Conservation (phyloP, 1,284 basidiomycete genomes). For the Melanopsichium pennsylvanicum region DNA sequence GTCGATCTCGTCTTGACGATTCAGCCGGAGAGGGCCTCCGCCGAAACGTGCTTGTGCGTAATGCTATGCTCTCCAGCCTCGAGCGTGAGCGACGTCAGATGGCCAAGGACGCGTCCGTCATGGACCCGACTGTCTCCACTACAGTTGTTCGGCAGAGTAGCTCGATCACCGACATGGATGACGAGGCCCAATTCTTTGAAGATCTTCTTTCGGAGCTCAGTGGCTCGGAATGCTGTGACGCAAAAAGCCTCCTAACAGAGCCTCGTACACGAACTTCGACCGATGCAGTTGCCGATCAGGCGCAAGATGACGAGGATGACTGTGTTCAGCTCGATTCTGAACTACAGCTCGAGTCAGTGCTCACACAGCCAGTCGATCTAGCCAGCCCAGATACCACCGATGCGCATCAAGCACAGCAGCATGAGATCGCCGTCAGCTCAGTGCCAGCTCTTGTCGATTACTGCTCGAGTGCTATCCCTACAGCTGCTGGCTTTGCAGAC, state of each 20-base stretch:
- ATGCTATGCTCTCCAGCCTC: conserved; percentile 49
- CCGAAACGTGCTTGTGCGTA: conserved; percentile 42
- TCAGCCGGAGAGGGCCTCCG: conserved; percentile 48
- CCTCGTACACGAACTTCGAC: neutral
- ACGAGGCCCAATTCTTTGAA: conserved; percentile 45
- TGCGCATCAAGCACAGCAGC: neutral
- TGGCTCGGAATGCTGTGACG: conserved; percentile 5
- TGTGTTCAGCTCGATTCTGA: conserved; percentile 27
- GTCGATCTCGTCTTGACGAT: conserved; percentile 35
- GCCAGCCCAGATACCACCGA: neutral
- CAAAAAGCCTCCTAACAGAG: neutral
- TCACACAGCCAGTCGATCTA: neutral
- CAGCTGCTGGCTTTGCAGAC: conserved; percentile 1
- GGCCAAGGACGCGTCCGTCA: neutral
- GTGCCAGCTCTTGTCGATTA: conserved; percentile 8
- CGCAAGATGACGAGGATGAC: conserved; percentile 21
- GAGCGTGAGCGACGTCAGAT: conserved; percentile 36
- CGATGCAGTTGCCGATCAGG: neutral
- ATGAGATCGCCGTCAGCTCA: neutral
- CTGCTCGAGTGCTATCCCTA: conserved; percentile 7
- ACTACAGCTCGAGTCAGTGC: neutral
- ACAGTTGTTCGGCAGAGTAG: neutral
- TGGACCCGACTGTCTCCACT: neutral
- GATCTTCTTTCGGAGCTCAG: conserved; percentile 38
- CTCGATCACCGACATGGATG: conserved; percentile 3